These are phyloP conservation scores for Strigomonas galati DNA, from an alignment of 208 protist species.

Conservation along the genomic window DNA sequence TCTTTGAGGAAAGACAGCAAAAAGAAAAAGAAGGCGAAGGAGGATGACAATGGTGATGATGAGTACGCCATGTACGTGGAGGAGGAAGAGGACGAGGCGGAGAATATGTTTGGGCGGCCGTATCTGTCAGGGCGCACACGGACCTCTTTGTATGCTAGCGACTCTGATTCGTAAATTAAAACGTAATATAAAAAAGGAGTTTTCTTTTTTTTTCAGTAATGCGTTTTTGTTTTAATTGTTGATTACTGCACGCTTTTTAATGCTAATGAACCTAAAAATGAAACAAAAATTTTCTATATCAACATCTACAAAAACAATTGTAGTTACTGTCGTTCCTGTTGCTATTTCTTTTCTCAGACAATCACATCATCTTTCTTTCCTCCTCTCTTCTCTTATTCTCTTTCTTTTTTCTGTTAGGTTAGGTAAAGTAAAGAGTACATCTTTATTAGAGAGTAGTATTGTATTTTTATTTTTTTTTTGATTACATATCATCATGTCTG, in stretches of 20 bases:
- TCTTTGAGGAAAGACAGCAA: too few species aligned
- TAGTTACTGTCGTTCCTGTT: background rate
- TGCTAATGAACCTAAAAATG: background rate
- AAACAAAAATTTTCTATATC: background rate
- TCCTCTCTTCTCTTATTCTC: constrained; percentile 7
- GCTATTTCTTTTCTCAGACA: background rate
- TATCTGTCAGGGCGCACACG: background rate
- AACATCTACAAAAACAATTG: background rate
- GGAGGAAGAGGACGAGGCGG: too few species aligned
- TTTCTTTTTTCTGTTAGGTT: constrained; percentile 12
- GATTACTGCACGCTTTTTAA: background rate
- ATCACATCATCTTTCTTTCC: too few species aligned
- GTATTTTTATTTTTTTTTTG: constrained; percentile 4
- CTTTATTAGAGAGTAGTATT: background rate
- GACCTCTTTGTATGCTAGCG: background rate
- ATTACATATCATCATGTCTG: constrained; percentile 49
- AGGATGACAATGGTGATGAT: too few species aligned
- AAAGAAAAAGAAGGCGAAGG: too few species aligned
- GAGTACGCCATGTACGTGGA: too few species aligned
- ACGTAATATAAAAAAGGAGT: too few species aligned
- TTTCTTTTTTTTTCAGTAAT: background rate
- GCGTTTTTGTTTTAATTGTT: background rate
- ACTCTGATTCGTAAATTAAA: background rate
- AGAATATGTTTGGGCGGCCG: too few species aligned
- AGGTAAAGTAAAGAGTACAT: background rate